These are phyloP conservation scores for Arthroderma sp. DNA, from an alignment of 2,329 filamentous ascomycete genomes.

Conservation along the genomic window DNA sequence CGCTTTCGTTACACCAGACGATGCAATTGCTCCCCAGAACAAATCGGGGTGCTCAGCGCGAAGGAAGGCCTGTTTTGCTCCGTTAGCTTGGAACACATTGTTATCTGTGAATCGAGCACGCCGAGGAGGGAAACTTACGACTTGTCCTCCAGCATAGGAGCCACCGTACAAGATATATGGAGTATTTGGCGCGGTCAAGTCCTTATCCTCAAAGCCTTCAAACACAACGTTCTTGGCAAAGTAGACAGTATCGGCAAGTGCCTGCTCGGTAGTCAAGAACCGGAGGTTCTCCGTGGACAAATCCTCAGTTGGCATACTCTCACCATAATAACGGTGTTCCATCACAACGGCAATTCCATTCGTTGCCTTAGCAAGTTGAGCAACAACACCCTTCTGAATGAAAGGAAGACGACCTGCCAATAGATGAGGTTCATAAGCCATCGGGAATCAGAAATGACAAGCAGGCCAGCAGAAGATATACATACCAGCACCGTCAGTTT, in stretches of 20 bases:
- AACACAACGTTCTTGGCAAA: slow-evolving; percentile 64
- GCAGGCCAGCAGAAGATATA: neutral
- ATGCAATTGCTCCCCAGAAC: slow-evolving; percentile 68
- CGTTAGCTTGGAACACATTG: neutral
- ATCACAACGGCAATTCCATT: slow-evolving; percentile 66
- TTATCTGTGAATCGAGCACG: neutral
- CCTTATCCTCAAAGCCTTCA: slow-evolving; percentile 51
- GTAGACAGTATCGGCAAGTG: slow-evolving; percentile 66
- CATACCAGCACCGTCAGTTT: slow-evolving; percentile 40
- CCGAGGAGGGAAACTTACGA: slow-evolving; percentile 16
- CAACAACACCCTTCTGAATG: slow-evolving; percentile 64
- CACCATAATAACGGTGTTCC: slow-evolving; percentile 79
- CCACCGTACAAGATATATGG: slow-evolving; percentile 73
- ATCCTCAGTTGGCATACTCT: slow-evolving; percentile 55
- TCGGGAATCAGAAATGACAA: neutral
- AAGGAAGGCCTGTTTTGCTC: slow-evolving; percentile 44
- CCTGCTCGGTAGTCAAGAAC: slow-evolving; percentile 73
- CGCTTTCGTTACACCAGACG: slow-evolving; percentile 64
- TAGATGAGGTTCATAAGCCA: neutral
- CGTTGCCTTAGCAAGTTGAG: slow-evolving; percentile 56
- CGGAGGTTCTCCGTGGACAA: slow-evolving; percentile 57
- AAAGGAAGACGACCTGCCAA: slow-evolving; percentile 49
- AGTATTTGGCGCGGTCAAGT: slow-evolving; percentile 51
- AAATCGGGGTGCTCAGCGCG: slow-evolving; percentile 64
- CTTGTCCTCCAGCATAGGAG: slow-evolving; percentile 70